Evolutionary conservation across 495 filamentous ascomycete species (phyloP).

Genomic region (Aspergillus haitiensis): DNA sequence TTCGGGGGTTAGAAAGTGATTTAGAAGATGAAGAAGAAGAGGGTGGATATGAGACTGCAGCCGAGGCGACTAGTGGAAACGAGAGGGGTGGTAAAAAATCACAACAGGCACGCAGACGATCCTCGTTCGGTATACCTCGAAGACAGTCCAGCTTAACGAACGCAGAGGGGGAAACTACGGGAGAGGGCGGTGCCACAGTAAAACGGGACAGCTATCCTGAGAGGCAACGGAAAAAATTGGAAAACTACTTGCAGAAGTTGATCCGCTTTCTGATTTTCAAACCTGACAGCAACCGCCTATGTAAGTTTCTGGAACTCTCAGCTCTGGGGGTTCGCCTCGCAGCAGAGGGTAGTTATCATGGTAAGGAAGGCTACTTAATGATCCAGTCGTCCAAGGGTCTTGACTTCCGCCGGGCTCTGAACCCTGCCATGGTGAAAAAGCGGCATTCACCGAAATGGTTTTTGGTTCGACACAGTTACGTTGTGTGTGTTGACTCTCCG

Average conservation of each 20-base stretch:
- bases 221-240: conserved; percentile 80
- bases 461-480: conserved; percentile 92
- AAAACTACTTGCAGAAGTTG: conserved; percentile 91
- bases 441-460: conserved; percentile 96
- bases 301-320: conserved; percentile 93
- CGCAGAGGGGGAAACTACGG: conserved; percentile 45
- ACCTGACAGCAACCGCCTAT: conserved; percentile 91
- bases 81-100: conserved; percentile 52
- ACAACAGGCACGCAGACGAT: conserved; percentile 48
- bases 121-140: conserved; percentile 54
- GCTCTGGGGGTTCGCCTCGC: conserved; percentile 93
- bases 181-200: conserved; percentile 38
- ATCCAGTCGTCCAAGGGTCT: conserved; percentile 89
- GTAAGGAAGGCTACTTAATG: conserved; percentile 92
- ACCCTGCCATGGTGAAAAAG: conserved; percentile 69
- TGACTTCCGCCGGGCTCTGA: conserved; percentile 81
- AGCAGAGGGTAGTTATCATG: conserved; percentile 94
- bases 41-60: conserved; percentile 56
- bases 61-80: conserved; percentile 57
- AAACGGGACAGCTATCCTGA: conserved; percentile 59
- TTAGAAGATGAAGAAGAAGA: conserved; percentile 83
- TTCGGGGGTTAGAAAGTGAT: conserved; percentile 73
- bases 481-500: conserved; percentile 95
- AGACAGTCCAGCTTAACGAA: conserved; percentile 59
- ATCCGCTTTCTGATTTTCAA: conserved; percentile 94